Conservation (phyloP, 805 yeast species). For the Yarrowia deformans region DNA sequence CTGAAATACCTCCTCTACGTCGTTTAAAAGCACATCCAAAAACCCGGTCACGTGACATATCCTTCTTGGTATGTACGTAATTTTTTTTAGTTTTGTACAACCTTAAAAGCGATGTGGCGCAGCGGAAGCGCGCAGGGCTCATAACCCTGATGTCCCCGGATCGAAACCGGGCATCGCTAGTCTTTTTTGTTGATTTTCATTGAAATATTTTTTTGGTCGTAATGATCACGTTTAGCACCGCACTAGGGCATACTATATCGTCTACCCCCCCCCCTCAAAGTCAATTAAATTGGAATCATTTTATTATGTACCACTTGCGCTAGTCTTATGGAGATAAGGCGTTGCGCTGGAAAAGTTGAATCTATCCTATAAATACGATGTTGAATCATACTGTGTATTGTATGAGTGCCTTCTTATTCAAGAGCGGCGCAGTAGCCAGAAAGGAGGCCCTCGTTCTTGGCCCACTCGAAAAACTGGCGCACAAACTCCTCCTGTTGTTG, state of each 20-base stretch:
- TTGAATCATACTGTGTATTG: constrained; percentile 25
- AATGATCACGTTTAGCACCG: too few relatives aligned
- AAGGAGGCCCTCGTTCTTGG: constrained; percentile 31
- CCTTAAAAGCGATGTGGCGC: constrained; percentile 54
- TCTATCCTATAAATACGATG: constrained; percentile 39
- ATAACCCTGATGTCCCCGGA: constrained; percentile 94
- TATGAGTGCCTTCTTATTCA: constrained; percentile 19
- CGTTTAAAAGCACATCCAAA: too few relatives aligned
- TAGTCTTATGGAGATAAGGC: not conserved
- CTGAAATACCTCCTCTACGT: too few relatives aligned
- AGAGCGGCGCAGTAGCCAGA: constrained; percentile 15
- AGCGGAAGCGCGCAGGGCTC: constrained; percentile 95
- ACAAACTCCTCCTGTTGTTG: constrained; percentile 71
- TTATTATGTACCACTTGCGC: constrained; percentile 29
- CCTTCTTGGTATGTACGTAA: not conserved
- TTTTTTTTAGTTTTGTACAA: not conserved
- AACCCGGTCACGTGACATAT: constrained; percentile 23
- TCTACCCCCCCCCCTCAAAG: not conserved
- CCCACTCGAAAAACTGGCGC: constrained; percentile 57
- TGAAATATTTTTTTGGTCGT: not conserved
- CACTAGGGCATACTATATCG: too few relatives aligned
- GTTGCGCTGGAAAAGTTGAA: constrained; percentile 30
- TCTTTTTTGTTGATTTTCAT: not conserved
- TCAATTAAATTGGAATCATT: constrained; percentile 17
- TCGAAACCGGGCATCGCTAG: constrained; percentile 90